Evolutionary conservation across 139 green algal species (phyloP).

Genomic region (Chlamydomonas applanata): DNA sequence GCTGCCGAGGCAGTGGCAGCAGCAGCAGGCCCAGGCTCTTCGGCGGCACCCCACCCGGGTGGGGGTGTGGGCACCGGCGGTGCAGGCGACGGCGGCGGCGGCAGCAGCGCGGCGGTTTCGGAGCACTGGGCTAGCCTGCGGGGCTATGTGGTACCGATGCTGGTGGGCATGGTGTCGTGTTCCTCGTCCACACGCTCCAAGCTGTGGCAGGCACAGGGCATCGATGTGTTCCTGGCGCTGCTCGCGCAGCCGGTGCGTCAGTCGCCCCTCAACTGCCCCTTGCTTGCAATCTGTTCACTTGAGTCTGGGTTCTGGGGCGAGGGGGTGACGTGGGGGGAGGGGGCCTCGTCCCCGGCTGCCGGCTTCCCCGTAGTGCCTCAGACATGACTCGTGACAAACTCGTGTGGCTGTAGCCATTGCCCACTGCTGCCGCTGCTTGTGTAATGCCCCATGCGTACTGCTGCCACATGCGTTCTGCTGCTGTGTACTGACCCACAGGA

Average conservation of each 20-base stretch:
- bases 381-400: too few species aligned
- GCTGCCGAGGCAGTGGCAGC: constrained; percentile 21
- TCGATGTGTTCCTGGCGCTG: constrained; percentile 71
- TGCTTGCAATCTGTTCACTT: too few species aligned
- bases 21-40: neutral
- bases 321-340: too few species aligned
- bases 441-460: too few species aligned
- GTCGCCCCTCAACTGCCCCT: too few species aligned
- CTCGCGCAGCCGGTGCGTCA: constrained; percentile 32
- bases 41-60: neutral
- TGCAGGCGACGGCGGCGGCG: neutral
- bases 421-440: too few species aligned
- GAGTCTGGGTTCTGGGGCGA: too few species aligned
- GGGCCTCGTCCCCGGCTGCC: too few species aligned
- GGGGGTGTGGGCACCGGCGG: too few species aligned
- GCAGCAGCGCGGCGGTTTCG: constrained; percentile 5
- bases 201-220: constrained; percentile 58
- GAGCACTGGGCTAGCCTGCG: constrained; percentile 33
- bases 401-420: too few species aligned
- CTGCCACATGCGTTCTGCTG: too few species aligned
- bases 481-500: constrained; percentile 44
- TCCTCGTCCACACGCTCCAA: constrained; percentile 47
- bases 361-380: too few species aligned
- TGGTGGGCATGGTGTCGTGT: constrained; percentile 65
- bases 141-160: constrained; percentile 55